A percentile compares a stretch with the other conserved stretches of the same genome.
Evolutionary conservation across 768 basidiomycete genomes (phyloP).

Genomic region (Kockovaella imperatae): DNA sequence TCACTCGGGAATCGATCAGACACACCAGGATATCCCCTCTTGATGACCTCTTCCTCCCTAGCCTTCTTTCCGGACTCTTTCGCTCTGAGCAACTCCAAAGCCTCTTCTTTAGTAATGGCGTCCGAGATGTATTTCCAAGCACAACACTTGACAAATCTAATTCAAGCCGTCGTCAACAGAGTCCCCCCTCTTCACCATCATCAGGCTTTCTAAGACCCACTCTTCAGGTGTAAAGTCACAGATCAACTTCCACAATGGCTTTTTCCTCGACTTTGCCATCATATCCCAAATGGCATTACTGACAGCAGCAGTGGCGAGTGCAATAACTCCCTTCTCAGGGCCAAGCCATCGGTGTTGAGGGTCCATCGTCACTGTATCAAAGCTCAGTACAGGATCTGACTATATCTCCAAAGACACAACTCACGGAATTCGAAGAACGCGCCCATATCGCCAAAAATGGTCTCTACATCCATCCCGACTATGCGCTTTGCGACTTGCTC

Average conservation of each 20-base stretch:
- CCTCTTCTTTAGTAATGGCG: conserved; percentile 83
- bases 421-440: conserved; percentile 68
- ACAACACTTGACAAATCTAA: conserved; percentile 63
- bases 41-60: conserved; percentile 65
- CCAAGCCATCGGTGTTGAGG: conserved; percentile 92
- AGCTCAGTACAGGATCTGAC: conserved; percentile 1
- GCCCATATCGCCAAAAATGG: conserved; percentile 83
- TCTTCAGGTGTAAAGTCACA: conserved; percentile 67
- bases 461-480: conserved; percentile 70
- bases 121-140: conserved; percentile 89
- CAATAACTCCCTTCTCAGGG: conserved; percentile 91
- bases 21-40: conserved; percentile 69
- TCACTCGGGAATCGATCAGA: too few species aligned
- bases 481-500: conserved; percentile 70
- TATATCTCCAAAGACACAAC: conserved; percentile 1
- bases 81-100: conserved; percentile 68
- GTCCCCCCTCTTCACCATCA: neutral
- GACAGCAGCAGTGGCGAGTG: conserved; percentile 78
- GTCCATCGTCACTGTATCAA: conserved; percentile 59
- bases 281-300: conserved; percentile 93
- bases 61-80: conserved; percentile 69
- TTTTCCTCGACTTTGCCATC: conserved; percentile 51
- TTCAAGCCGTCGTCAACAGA: neutral
- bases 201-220: neutral
- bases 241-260: conserved; percentile 90